Base-by-base conservation (phyloP, 2,329 filamentous ascomycete species). In the Hypocrella siamensis region DNA sequence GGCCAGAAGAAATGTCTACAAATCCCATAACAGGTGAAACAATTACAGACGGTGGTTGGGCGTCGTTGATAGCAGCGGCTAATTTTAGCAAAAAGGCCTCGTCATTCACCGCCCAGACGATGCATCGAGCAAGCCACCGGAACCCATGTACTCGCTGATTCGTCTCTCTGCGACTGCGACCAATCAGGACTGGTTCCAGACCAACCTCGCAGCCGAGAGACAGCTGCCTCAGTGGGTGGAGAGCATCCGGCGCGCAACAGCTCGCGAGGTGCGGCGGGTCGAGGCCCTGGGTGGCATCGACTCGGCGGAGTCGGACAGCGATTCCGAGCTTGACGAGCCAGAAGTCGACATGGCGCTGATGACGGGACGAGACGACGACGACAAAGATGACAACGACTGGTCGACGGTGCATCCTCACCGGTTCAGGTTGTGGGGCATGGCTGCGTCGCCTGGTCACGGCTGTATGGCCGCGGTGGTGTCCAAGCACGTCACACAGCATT, bases 121-220 rank as follows among this genome's bases (percentile, higher is more conserved):
- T 15, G 34, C 44, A 11, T 31, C 35, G 8, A 38, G 33, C 11
- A 46, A 41, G 18, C 36, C 43, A 1, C 36, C 49, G 0, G 49
- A 51, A 0, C 66, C 68, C 0, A 46, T 56, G 5, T 74, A 70
- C 44, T 65, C 67, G 0, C 53, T 70, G 8, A 56, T 65, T 19
- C 63, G 70, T 14, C 50, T 65, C 21, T 67, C 67, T 1, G 68
- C 63, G 7, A 70, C 66, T 0, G 49, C 58, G 4, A 58, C 54
- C 3, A 70, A 66, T 38, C 44, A 51, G 11, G 56, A 61, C 40
- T 74, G 68, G 68, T 67, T 61, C 37, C 59, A 71, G 36, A 65
- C 60, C 12, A 72, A 67, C 38, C 42, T 59, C 2, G 46, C 54
- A 2, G 40, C 44, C 10, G 36, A 44, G 3, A 27, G 45, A 4